Base-by-base conservation (phyloP, 23 red algal species). In the Gracilaria domingensis region DNA sequence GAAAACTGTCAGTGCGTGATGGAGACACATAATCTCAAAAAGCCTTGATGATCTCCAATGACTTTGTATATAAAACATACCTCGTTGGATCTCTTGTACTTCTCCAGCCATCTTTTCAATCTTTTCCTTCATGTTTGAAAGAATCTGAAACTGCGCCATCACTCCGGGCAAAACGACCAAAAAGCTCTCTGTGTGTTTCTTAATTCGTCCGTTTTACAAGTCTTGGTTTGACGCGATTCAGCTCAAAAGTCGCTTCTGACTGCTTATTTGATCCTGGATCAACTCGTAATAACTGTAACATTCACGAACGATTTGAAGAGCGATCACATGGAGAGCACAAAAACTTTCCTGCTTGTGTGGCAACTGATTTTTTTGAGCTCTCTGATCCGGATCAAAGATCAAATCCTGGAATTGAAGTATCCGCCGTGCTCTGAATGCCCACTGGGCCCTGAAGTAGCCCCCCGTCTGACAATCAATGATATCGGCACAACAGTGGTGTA, bases 51-150 rank as follows among this genome's bases (percentile, higher is more conserved):
- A 18, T 14, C 6, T 2, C 11, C 18, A 14, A 16, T 48, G 2
- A 25, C 20, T 28, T 0, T 36, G 26, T 0, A 69, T 69, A 30
- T 34, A 7, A 36, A 35, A 36, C 84, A 73, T 90, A 90, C 87
- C 87, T 70, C 77, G 76, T 69, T 90, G 87, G 35, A 80, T 80
- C 34, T 29, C 74, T 80, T 81, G 71, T 1, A 79, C 87, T 75
- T 90, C 87, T 3, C 36, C 59, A 37, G 71, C 73, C 76, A 90
- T 79, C 54, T 90, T 90, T 79, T 90, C 87, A 74, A 90, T 90
- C 24, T 62, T 81, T 29, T 65, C 55, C 87, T 90, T 90, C 87
- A 90, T 90, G 61, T 90, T 90, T 60, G 87, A 81, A 23, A 90
- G 53, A 50, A 90, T 75, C 73, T 90, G 87, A 29, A 62, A 44